phyloP scores from a whole-genome alignment of 192 early-diverging fungal genomes.

The Rhizoclosmatium globosum region DNA sequence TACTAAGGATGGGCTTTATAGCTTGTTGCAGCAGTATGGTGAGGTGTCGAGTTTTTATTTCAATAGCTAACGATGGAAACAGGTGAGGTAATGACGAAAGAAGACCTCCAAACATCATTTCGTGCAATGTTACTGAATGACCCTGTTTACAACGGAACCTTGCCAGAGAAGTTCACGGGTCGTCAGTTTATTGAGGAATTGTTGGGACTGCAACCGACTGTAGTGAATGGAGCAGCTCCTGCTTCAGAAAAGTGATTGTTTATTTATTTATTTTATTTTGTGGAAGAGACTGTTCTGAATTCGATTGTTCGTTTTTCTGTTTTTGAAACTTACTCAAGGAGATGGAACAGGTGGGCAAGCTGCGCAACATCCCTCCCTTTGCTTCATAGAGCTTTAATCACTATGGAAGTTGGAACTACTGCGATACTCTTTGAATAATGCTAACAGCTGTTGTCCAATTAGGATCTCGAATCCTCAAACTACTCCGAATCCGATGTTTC shows the following conservation, averaged over 20 bases:
- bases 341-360: too few species aligned
- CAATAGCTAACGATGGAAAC: constrained; percentile 2
- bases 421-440: too few species aligned
- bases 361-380: too few species aligned
- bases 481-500: constrained; percentile 52
- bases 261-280: too few species aligned
- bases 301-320: not conserved
- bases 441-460: too few species aligned
- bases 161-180: constrained; percentile 51
- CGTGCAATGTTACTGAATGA: constrained; percentile 47
- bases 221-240: not conserved
- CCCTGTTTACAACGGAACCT: constrained; percentile 44
- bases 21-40: constrained; percentile 66
- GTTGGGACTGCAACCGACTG: constrained; percentile 48
- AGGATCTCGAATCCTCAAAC: constrained; percentile 21
- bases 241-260: not conserved
- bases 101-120: constrained; percentile 51
- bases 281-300: not conserved
- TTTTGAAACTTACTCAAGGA: not conserved
- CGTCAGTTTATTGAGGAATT: constrained; percentile 57
- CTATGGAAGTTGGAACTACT: too few species aligned
- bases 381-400: too few species aligned
- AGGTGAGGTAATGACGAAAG: constrained; percentile 57
- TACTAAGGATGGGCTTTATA: constrained; percentile 47
- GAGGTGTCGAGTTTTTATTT: constrained; percentile 5